Conservation (phyloP, 2,329 filamentous ascomycete genomes). For the Pseudocercospora crystallina region DNA sequence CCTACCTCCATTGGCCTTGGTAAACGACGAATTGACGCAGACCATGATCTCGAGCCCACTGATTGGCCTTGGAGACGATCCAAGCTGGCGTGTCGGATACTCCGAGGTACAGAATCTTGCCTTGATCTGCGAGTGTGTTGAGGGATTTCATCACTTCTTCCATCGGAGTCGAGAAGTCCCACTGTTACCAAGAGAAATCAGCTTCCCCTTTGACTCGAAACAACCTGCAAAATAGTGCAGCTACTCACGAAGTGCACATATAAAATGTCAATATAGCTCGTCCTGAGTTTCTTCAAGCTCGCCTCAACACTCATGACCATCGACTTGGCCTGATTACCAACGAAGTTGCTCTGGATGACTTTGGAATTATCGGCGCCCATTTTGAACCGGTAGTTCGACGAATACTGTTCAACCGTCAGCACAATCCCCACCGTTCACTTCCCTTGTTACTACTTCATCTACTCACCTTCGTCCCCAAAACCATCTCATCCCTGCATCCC, state of each 20-base stretch:
- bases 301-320: conserved; percentile 51
- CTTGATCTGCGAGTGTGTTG: conserved; percentile 58
- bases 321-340: conserved; percentile 63
- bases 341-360: conserved; percentile 49
- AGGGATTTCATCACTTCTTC: conserved; percentile 68
- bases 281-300: conserved; percentile 55
- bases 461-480: conserved; percentile 38
- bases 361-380: conserved; percentile 22
- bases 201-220: conserved; percentile 5
- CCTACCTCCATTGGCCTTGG: conserved; percentile 57
- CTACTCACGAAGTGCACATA: conserved; percentile 32
- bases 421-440: not conserved
- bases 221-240: conserved; percentile 24
- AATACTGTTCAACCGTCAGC: conserved; percentile 24
- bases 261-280: conserved; percentile 64
- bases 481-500: conserved; percentile 63
- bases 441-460: not conserved
- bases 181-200: not conserved
- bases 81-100: conserved; percentile 69
- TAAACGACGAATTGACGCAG: conserved; percentile 69
- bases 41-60: conserved; percentile 65
- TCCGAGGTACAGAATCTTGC: conserved; percentile 64
- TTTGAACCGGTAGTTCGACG: conserved; percentile 24
- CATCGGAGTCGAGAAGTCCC: conserved; percentile 44
- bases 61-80: conserved; percentile 35